Conservation (phyloP, 768 basidiomycete genomes). For the Suillus bovinus region DNA sequence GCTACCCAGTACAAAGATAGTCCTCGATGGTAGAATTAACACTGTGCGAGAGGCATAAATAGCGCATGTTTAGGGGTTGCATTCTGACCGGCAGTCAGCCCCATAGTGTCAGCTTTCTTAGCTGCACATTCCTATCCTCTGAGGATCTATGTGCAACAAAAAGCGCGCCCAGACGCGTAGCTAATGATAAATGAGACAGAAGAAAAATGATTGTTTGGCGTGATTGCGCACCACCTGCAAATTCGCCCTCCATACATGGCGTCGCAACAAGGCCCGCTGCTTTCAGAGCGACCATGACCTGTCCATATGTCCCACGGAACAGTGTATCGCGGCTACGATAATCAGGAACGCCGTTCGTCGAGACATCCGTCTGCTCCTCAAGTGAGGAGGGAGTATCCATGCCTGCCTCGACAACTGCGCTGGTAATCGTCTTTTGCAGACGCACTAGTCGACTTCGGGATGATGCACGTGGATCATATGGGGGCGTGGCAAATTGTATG, state of each 20-base stretch:
- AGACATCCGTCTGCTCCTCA: not conserved
- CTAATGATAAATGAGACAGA: constrained; percentile 20
- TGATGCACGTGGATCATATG: constrained; percentile 7
- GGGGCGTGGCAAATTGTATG: constrained; percentile 22
- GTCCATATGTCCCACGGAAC: constrained; percentile 46
- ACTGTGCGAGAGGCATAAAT: not conserved
- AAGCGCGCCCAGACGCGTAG: constrained; percentile 41
- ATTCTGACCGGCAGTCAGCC: constrained; percentile 25
- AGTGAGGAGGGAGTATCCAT: constrained; percentile 36
- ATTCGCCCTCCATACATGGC: constrained; percentile 30
- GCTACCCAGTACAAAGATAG: not conserved
- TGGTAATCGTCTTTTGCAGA: constrained; percentile 37
- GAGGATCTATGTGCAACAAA: constrained; percentile 37
- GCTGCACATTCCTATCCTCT: constrained; percentile 33
- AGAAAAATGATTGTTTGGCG: not conserved
- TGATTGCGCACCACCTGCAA: constrained; percentile 32
- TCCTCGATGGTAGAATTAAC: not conserved
- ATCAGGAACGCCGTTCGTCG: constrained; percentile 1
- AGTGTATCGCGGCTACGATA: constrained; percentile 16
- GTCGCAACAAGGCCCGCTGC: constrained; percentile 36
- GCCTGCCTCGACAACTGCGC: constrained; percentile 40
- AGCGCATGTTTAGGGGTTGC: not conserved
- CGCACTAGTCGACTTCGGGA: constrained; percentile 26
- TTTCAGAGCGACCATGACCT: constrained; percentile 40
- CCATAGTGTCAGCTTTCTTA: constrained; percentile 43